Evolutionary conservation across 2,329 filamentous ascomycete species (phyloP).

Genomic region (Cercospora sesami): DNA sequence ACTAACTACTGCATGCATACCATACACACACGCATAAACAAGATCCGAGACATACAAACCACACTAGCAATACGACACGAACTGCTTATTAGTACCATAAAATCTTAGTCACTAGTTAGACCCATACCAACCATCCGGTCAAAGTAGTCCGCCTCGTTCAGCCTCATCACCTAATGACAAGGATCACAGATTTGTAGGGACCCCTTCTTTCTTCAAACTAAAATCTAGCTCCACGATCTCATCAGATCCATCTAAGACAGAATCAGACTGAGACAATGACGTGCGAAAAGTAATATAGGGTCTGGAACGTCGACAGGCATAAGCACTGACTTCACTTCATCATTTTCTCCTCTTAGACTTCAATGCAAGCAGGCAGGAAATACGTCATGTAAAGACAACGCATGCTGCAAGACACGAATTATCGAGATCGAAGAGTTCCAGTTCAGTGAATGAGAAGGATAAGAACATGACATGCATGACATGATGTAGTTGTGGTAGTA

Average conservation of each 20-base stretch:
- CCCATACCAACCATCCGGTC: neutral
- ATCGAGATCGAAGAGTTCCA: too few relatives aligned
- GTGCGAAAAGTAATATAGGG: neutral
- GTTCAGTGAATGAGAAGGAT: too few relatives aligned
- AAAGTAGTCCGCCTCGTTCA: neutral
- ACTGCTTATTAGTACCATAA: neutral
- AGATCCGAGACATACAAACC: neutral
- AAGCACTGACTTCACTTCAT: neutral
- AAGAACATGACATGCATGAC: too few relatives aligned
- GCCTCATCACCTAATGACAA: neutral
- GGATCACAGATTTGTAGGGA: neutral
- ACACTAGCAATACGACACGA: neutral
- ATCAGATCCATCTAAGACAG: neutral
- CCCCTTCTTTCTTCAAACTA: neutral
- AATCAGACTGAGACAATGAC: neutral
- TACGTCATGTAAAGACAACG: neutral
- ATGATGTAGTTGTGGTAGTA: neutral
- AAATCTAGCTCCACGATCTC: neutral
- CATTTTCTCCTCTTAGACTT: neutral
- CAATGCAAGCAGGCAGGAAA: neutral
- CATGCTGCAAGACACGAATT: neutral
- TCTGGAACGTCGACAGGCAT: neutral
- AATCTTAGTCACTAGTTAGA: neutral
- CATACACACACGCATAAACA: neutral
- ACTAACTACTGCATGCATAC: neutral